Conservation (phyloP, 2,329 filamentous ascomycete species). For the Arthrobotrys conoides region DNA sequence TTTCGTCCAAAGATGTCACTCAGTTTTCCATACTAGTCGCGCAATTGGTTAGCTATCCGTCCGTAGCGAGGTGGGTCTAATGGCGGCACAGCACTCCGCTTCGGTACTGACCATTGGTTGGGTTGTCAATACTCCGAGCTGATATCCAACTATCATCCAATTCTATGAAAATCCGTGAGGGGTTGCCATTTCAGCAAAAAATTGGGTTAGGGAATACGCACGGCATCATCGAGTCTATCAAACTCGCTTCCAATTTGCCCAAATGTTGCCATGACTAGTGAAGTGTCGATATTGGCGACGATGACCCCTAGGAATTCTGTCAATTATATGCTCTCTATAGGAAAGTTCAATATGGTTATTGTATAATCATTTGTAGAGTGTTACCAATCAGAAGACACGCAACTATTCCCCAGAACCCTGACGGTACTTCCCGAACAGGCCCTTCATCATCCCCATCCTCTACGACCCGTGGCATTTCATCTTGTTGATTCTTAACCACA, state of each 20-base stretch:
- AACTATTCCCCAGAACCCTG: conserved; percentile 54
- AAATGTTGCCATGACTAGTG: conserved; percentile 77
- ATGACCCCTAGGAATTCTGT: conserved; percentile 72
- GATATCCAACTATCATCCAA: conserved; percentile 59
- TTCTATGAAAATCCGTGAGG: conserved; percentile 26
- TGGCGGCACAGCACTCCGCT: background rate
- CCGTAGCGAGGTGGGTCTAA: background rate
- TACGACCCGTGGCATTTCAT: background rate
- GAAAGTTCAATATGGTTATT: background rate
- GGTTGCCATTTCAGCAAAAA: background rate
- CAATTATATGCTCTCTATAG: background rate
- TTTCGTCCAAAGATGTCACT: conserved; percentile 81
- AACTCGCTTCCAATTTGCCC: conserved; percentile 75
- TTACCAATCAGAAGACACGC: conserved; percentile 55
- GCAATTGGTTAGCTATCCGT: conserved; percentile 78
- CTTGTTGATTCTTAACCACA: conserved; percentile 14
- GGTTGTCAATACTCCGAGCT: conserved; percentile 45
- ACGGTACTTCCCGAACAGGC: conserved; percentile 24
- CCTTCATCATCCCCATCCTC: conserved; percentile 7
- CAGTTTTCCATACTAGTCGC: conserved; percentile 80
- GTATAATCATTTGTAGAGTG: background rate
- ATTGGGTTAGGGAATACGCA: background rate
- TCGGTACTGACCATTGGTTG: conserved; percentile 47
- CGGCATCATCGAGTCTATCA: conserved; percentile 60
- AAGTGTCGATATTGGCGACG: conserved; percentile 76